Evolutionary conservation across 345 rosid genomes (phyloP), one percentile per base, ranked within the genome.

Genomic region (Gossypium thurberi): DNA sequence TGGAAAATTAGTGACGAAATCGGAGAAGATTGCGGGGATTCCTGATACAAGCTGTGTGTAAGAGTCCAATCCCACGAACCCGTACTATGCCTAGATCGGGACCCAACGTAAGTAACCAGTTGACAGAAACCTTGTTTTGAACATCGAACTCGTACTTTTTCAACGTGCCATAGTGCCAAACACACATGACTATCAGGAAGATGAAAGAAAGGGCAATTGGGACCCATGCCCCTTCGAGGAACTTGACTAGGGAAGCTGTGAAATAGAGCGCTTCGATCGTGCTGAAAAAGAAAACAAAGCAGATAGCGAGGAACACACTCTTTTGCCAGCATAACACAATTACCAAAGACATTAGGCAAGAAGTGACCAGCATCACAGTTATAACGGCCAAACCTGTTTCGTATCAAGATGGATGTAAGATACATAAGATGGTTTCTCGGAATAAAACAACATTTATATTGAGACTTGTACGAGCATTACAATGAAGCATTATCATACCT

Each of bases 291-390:
- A 86, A 75, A 0, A 92, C 85, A 26, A 95, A 95, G 10, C 88
- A 80, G 18, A 91, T 42, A 13, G 99, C 98, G 0, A 86, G 78
- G 69, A 86, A n/a, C 71, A 92, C 82, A 42, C 40, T 58, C 42
- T 25, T 25, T 33, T n/a, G 1, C 37, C 15, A 2, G 9, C 64
- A 92, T 20, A 95, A 80, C 70, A 95, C 94, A 0, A 95, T 92
- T 28, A 95, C 98, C 60, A 92, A 79, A 67, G 99, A 92, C 99
- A 95, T 95, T 37, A 95, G 78, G 77, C 98, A 92, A 42, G 98
- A 91, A 8, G 99, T 95, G n/a, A 95, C 99, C 75, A 95, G 81
- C 99, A 95, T 95, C 55, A 95, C 99, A 1, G 98, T 92, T 79
- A 95, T 95, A 75, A 95, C 97, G 11, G 99, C 99, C 91, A 92